Evolutionary conservation across 805 yeast genomes (phyloP), one percentile per base, ranked within the genome.

Genomic region (Wickerhamiella brachini): DNA sequence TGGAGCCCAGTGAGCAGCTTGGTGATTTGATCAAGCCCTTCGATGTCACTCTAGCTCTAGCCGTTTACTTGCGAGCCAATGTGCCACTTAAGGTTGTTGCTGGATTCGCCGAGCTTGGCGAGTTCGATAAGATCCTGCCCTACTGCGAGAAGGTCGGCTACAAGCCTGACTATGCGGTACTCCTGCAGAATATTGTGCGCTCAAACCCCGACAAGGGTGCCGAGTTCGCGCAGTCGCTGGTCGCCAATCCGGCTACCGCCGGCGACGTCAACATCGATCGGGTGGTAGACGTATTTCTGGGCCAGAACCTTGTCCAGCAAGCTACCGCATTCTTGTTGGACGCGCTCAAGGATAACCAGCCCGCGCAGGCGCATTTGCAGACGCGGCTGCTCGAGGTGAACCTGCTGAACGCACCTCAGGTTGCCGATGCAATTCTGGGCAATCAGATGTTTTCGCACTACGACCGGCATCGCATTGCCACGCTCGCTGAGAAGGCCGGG

Each of bases 181-280:
- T 93, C 70, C 79, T 93, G 61, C 96, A 95, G 65, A 85, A 86
- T 69, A 78, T 93, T 60, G 80, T 90, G 47, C 81, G 97, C 68
- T 80, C 85, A 23, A 88, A 85, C 66, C 96, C 99, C n/a, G 99
- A 93, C 63, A 86, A 87, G 68, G 98, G 97, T 24, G 85, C 95
- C 42, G 98, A 93, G 69, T 93, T 93, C 71, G 97, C 98, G 15
- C 80, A 87, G 41, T 83, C 88, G 56, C 76, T 93, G 55, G 76
- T 86, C 57, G 83, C 85, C 45, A 79, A 76, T 47, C 71, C 77
- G 31, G 58, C 55, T 34, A 45, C 52, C 12, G 75, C 79, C 37
- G 64, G 71, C 17, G 72, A 76, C 56, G 71, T 93, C 56, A 87
- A 89, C 56, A 74, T 89, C 56, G 96, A 88, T 71, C 81, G 81